Evolutionary conservation across 2,329 filamentous ascomycete species (phyloP).

Genomic region (Colletotrichum phormii): DNA sequence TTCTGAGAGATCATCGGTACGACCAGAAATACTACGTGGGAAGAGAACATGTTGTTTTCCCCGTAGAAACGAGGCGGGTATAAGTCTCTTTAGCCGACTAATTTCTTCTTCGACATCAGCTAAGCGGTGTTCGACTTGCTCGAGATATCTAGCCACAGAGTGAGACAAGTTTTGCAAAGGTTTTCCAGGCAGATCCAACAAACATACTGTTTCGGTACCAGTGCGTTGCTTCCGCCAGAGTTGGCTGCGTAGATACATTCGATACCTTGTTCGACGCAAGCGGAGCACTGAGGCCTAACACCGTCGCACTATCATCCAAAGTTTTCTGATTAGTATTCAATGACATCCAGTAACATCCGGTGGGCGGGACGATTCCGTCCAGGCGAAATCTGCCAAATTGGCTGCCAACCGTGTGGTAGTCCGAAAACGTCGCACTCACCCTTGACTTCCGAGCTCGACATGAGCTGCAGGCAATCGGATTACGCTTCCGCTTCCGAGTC

Average conservation of each 20-base stretch:
- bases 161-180: background rate
- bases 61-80: background rate
- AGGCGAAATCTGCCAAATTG: background rate
- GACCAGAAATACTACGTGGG: background rate
- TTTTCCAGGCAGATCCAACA: background rate
- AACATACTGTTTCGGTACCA: constrained; percentile 34
- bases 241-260: constrained; percentile 39
- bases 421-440: constrained; percentile 17
- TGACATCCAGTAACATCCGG: background rate
- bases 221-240: constrained; percentile 17
- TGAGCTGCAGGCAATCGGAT: constrained; percentile 40
- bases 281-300: constrained; percentile 38
- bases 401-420: too few relatives aligned
- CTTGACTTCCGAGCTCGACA: constrained; percentile 41
- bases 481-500: constrained; percentile 37
- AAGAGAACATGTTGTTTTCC: constrained; percentile 12
- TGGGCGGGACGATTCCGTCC: background rate
- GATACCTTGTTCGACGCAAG: constrained; percentile 36
- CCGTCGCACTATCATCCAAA: constrained; percentile 38
- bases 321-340: background rate
- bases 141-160: constrained; percentile 26
- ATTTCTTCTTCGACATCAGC: constrained; percentile 38
- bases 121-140: constrained; percentile 38
- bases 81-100: constrained; percentile 32
- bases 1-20: background rate